These are phyloP conservation scores for Plasmodium vivax DNA, from an alignment of 169 alveolate species.

Conservation along the genomic window DNA sequence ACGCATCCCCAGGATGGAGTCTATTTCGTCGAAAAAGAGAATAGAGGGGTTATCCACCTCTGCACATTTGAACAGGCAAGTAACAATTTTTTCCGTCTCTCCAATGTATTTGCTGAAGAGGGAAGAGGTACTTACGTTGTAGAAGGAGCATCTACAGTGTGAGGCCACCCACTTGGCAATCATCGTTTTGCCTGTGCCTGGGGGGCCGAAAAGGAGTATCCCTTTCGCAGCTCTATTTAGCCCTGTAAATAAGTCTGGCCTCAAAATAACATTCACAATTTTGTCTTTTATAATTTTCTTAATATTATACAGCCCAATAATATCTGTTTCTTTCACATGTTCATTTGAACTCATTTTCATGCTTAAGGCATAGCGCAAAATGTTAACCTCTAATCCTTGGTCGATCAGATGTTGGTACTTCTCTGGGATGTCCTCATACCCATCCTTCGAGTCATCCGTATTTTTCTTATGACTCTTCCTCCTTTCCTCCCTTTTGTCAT, in stretches of 20 bases:
- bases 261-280: constrained; percentile 87
- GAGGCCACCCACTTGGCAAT: constrained; percentile 95
- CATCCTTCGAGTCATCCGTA: constrained; percentile 27
- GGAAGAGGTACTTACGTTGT: constrained; percentile 93
- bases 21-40: constrained; percentile 95
- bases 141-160: constrained; percentile 92
- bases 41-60: constrained; percentile 92
- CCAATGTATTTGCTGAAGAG: constrained; percentile 94
- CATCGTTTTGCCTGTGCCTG: constrained; percentile 92
- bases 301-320: constrained; percentile 81
- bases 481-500: constrained; percentile 13
- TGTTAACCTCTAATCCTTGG: constrained; percentile 44
- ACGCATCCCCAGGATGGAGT: constrained; percentile 92
- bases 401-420: constrained; percentile 14
- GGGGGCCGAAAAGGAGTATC: constrained; percentile 90
- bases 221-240: constrained; percentile 91
- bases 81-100: constrained; percentile 93
- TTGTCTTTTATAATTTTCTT: constrained; percentile 87
- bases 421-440: constrained; percentile 42
- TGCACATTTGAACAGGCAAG: constrained; percentile 92
- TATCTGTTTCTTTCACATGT: constrained; percentile 78
- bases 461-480: constrained; percentile 19
- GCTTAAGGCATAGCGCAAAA: constrained; percentile 41
- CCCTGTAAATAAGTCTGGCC: constrained; percentile 91
- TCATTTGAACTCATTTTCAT: constrained; percentile 60